phyloP scores from a whole-genome alignment of 345 rosid genomes.

The Eucalyptus pauciflora region DNA sequence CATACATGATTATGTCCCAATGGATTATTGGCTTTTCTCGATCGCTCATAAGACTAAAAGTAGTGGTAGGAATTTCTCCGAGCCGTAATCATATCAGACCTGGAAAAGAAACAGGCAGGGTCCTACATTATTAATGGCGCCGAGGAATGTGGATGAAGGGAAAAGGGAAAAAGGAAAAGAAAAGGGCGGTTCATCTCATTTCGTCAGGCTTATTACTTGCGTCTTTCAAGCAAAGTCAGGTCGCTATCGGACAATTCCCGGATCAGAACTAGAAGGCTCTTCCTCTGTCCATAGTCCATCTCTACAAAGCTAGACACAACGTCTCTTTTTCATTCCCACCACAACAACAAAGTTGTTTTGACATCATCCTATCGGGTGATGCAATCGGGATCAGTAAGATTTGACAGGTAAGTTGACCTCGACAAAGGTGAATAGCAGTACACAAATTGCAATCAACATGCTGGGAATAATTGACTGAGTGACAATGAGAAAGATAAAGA shows the following conservation, averaged over 20 bases:
- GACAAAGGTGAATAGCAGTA: not conserved
- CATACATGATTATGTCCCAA: not conserved
- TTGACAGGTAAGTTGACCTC: slow-evolving; percentile 1
- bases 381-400: not conserved
- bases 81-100: not conserved
- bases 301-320: not conserved
- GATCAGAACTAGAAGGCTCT: not conserved
- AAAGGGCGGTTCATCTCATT: not conserved
- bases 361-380: not conserved
- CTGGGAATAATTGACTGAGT: not conserved
- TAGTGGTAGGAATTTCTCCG: not conserved
- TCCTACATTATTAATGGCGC: not conserved
- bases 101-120: not conserved
- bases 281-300: not conserved
- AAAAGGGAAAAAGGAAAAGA: not conserved
- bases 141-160: not conserved
- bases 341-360: not conserved
- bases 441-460: not conserved
- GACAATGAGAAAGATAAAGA: not conserved
- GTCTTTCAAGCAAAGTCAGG: not conserved
- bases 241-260: not conserved
- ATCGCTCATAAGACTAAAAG: not conserved
- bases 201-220: not conserved
- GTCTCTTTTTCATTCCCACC: not conserved
- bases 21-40: not conserved